These are phyloP conservation scores for Pythium rishiriense DNA, from an alignment of 352 stramenopile species.

Conservation along the genomic window DNA sequence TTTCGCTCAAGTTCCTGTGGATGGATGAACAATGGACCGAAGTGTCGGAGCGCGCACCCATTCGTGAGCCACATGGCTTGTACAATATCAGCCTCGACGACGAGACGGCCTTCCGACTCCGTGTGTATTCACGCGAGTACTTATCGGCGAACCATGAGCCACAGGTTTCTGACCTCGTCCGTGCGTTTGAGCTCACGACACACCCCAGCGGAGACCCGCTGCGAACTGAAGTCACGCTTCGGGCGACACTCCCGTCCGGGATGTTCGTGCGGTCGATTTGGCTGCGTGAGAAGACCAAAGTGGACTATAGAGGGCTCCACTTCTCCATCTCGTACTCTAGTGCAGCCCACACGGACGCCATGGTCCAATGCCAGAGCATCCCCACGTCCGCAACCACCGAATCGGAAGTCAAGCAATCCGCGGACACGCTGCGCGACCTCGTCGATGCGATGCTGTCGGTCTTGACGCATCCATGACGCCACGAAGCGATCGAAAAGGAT, in stretches of 20 bases:
- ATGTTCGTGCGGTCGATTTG: neutral
- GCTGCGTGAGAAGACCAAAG: neutral
- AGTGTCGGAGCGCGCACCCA: neutral
- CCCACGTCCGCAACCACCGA: neutral
- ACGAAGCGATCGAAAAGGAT: too few relatives aligned
- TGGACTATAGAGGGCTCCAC: neutral
- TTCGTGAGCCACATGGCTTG: neutral
- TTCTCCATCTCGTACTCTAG: slow-evolving; percentile 1
- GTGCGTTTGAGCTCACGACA: too few relatives aligned
- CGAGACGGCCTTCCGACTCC: neutral
- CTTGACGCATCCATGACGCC: too few relatives aligned
- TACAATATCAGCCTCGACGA: slow-evolving; percentile 2
- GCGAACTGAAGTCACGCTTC: neutral
- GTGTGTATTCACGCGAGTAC: slow-evolving; percentile 1
- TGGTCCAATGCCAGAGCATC: neutral
- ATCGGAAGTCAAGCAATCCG: neutral
- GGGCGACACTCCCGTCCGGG: too few relatives aligned
- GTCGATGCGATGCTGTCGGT: too few relatives aligned
- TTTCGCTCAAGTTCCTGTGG: slow-evolving; percentile 3
- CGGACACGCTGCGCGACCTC: too few relatives aligned
- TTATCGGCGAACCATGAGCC: too few relatives aligned
- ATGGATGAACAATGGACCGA: neutral
- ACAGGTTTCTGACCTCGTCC: too few relatives aligned
- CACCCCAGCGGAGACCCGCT: slow-evolving; percentile 1
- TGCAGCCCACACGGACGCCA: neutral